Evolutionary conservation across 495 filamentous ascomycete genomes (phyloP), one percentile per base, ranked within the genome.

Genomic region (Penicillium crystallinum): DNA sequence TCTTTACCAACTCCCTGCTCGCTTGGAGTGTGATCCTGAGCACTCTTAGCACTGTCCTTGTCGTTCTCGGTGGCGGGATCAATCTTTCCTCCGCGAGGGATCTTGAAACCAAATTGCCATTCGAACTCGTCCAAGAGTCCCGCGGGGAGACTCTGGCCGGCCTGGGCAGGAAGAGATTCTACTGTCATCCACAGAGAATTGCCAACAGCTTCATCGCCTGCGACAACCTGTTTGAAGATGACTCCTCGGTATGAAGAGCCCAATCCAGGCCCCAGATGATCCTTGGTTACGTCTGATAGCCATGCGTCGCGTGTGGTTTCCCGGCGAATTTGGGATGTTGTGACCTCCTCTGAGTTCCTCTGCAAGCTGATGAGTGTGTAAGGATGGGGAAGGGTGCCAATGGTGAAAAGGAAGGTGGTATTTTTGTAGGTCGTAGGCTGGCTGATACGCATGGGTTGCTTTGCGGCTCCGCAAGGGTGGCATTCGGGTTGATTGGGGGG

Each of bases 381-480:
- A 0, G 93, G 93, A 58, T 98, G 93, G 0, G 93, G 92, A 6
- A 97, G 83, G 7, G 82, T 86, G 57, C 85, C 90, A 56, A 97
- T 89, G 15, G 86, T 89, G 72, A 89, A 97, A 12, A 83, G 58
- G 8, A 72, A 73, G 1, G 82, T 77, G 9, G 75, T 79, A 61
- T 90, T 87, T 33, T 71, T 71, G 64, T 85, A 86, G 14, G 65
- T 68, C 3, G 75, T 58, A 1, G 82, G 82, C 8, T 82, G 85
- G 30, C 68, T 73, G 54, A 90, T 77, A 17, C 69, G 66, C 65
- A 78, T 69, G 0, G 81, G 76, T 25, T 79, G 75, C 6, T 75
- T 69, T 1, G 57, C 47, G 50, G 63, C 58, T 36, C 81, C 77
- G 69, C 93, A 98, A 11, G 85, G 82, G 15, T 77, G 79, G 70